Conservation (phyloP, 2,329 filamentous ascomycete genomes). For the Aspergillus versicolor region DNA sequence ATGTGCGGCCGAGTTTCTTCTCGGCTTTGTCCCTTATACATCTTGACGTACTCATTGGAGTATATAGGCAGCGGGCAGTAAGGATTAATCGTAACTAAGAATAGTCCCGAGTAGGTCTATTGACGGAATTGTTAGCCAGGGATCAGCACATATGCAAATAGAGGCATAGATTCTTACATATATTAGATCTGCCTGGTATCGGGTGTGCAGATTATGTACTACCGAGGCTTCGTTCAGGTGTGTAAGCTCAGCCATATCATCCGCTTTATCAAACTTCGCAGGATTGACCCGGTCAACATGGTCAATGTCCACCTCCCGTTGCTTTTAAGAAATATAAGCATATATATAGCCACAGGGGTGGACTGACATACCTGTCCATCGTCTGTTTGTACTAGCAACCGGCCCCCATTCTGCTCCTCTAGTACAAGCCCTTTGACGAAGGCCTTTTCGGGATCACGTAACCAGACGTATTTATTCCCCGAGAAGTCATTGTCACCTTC, state of each 20-base stretch:
- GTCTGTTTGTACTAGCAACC: conserved; percentile 85
- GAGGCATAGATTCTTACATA: conserved; percentile 54
- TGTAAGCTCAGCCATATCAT: conserved; percentile 98
- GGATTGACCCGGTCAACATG: conserved; percentile 98
- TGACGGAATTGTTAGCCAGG: background rate
- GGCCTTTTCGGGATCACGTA: conserved; percentile 80
- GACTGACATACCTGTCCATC: conserved; percentile 71
- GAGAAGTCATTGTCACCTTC: conserved; percentile 99
- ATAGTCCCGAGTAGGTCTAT: conserved; percentile 92
- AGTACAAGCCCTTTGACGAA: conserved; percentile 93
- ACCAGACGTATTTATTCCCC: conserved; percentile 96
- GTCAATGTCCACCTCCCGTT: conserved; percentile 82
- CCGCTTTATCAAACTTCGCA: conserved; percentile 98
- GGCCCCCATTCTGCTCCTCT: conserved; percentile 69
- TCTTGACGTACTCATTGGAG: conserved; percentile 93
- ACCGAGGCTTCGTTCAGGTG: conserved; percentile 97
- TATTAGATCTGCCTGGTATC: conserved; percentile 94
- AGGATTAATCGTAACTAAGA: conserved; percentile 94
- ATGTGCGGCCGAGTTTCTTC: conserved; percentile 98
- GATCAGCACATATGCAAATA: background rate
- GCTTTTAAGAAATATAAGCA: conserved; percentile 50
- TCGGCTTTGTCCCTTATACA: conserved; percentile 88
- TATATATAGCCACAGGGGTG: background rate
- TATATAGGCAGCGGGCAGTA: conserved; percentile 96
- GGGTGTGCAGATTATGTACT: conserved; percentile 91